phyloP scores from a whole-genome alignment of 768 basidiomycete genomes.

The Lactarius deliciosus region DNA sequence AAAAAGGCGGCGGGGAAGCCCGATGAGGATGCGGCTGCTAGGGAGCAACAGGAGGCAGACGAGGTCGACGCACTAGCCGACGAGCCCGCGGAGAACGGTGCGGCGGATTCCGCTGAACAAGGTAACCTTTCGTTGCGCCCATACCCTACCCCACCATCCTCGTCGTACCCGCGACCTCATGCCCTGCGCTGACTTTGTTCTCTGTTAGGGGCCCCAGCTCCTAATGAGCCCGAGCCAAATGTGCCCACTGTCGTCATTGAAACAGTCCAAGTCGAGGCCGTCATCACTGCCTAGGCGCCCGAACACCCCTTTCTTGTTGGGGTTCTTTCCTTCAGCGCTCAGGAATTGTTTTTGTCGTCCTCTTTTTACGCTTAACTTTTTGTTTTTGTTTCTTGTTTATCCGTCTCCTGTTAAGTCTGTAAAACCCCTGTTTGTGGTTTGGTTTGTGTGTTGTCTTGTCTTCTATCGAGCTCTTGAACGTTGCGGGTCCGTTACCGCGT shows the following conservation, averaged over 20 bases:
- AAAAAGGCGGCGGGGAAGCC: slow-evolving; percentile 15
- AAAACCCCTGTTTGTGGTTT: slow-evolving; percentile 15
- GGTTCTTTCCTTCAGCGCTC: not conserved
- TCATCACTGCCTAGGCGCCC: slow-evolving; percentile 20
- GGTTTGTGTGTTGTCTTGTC: not conserved
- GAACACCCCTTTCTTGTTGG: not conserved
- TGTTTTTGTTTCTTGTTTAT: slow-evolving; percentile 19
- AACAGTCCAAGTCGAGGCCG: slow-evolving; percentile 10
- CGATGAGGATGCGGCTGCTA: slow-evolving; percentile 21
- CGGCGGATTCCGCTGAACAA: slow-evolving; percentile 2
- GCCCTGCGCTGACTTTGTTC: slow-evolving; percentile 6
- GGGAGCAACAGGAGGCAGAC: slow-evolving; percentile 23
- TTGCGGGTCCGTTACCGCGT: not conserved
- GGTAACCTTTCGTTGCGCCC: not conserved
- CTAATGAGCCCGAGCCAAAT: slow-evolving; percentile 18
- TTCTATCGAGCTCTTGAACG: slow-evolving; percentile 14
- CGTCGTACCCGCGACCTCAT: not conserved
- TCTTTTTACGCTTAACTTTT: not conserved
- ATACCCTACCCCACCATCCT: not conserved
- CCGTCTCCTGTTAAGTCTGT: slow-evolving; percentile 9
- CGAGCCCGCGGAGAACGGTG: slow-evolving; percentile 22
- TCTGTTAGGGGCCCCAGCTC: slow-evolving; percentile 1
- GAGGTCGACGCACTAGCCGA: slow-evolving; percentile 29
- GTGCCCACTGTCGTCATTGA: slow-evolving; percentile 20
- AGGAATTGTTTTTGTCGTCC: not conserved